Conservation (phyloP, 2,329 filamentous ascomycete species). For the Beauveria asiatica region DNA sequence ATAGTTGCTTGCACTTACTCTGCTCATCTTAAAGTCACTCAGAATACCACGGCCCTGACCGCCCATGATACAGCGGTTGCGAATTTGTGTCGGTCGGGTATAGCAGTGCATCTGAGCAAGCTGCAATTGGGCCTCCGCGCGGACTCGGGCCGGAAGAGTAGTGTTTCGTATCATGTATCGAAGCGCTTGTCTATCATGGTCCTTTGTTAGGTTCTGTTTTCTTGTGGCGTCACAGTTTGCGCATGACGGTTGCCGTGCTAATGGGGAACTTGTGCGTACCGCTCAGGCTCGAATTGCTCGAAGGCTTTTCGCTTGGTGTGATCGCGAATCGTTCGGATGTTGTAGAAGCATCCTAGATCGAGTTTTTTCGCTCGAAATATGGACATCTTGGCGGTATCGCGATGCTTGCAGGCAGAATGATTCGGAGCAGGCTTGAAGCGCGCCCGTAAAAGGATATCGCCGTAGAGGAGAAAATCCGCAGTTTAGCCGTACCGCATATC, state of each 20-base stretch:
- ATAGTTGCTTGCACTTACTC: slow-evolving; percentile 51
- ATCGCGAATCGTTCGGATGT: slow-evolving; percentile 80
- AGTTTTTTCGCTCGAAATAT: slow-evolving; percentile 87
- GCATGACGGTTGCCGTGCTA: background rate
- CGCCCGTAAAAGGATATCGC: background rate
- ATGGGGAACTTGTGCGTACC: slow-evolving; percentile 42
- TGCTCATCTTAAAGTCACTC: slow-evolving; percentile 81
- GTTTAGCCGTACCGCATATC: background rate
- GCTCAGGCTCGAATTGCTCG: slow-evolving; percentile 76
- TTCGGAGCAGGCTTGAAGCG: background rate
- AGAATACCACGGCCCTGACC: slow-evolving; percentile 89
- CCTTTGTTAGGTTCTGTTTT: background rate
- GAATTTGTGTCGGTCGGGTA: slow-evolving; percentile 86
- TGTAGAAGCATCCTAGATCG: slow-evolving; percentile 80
- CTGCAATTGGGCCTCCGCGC: slow-evolving; percentile 88
- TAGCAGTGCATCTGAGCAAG: slow-evolving; percentile 94
- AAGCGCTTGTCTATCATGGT: slow-evolving; percentile 65
- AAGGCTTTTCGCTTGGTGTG: slow-evolving; percentile 95
- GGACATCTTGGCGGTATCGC: slow-evolving; percentile 50
- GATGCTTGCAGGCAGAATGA: background rate
- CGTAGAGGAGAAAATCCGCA: background rate
- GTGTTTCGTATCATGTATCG: slow-evolving; percentile 93
- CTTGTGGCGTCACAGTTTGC: background rate
- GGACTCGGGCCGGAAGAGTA: slow-evolving; percentile 67
- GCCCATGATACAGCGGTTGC: slow-evolving; percentile 85